Percentiles rank a stretch among this genome's conserved stretches.
phyloP scores from a whole-genome alignment of 495 filamentous ascomycete genomes.

The Aspergillus cavernicola region DNA sequence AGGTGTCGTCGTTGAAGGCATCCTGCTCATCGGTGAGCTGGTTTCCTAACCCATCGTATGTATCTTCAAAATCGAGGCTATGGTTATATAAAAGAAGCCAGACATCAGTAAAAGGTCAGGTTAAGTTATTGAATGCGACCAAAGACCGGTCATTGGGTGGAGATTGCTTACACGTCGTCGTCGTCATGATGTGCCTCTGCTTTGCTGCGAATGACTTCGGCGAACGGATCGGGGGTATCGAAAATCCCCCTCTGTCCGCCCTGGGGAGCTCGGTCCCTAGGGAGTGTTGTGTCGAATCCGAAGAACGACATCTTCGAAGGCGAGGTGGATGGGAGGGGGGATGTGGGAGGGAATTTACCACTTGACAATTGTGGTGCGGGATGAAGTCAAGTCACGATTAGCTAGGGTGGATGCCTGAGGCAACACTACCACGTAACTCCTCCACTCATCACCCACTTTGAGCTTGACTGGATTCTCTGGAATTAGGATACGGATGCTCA shows the following conservation, averaged over 20 bases:
- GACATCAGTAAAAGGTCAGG: slow-evolving; percentile 8
- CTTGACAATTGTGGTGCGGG: slow-evolving; percentile 27
- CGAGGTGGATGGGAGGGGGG: slow-evolving; percentile 14
- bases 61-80: slow-evolving; percentile 93
- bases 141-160: background rate
- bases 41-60: slow-evolving; percentile 93
- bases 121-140: background rate
- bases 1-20: slow-evolving; percentile 98
- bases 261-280: slow-evolving; percentile 49
- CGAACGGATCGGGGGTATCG: slow-evolving; percentile 83
- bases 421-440: background rate
- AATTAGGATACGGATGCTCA: background rate
- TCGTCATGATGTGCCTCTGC: slow-evolving; percentile 41
- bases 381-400: slow-evolving; percentile 23
- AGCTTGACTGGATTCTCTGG: background rate
- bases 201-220: slow-evolving; percentile 60
- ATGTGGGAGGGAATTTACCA: slow-evolving; percentile 20
- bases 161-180: slow-evolving; percentile 67
- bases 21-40: slow-evolving; percentile 90
- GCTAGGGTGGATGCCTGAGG: slow-evolving; percentile 17
- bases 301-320: slow-evolving; percentile 72
- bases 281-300: slow-evolving; percentile 70
- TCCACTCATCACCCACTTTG: background rate
- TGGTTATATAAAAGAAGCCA: background rate
- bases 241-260: slow-evolving; percentile 73